phyloP scores from a whole-genome alignment of 495 filamentous ascomycete genomes.

The Pseudotulostoma volvatum region DNA sequence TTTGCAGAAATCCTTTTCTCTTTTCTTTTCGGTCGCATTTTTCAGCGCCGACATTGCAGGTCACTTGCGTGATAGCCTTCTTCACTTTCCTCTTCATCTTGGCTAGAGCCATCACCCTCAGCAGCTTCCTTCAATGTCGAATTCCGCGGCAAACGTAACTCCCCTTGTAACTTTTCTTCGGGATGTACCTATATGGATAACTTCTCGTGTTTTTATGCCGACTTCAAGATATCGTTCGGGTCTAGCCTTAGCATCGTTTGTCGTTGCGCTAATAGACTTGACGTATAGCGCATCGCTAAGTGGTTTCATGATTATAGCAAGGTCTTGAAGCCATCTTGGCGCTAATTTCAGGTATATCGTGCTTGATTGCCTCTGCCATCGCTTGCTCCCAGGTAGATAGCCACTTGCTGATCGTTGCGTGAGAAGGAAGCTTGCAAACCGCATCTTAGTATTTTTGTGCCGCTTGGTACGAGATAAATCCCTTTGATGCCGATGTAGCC shows the following conservation, averaged over 20 bases:
- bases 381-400: not conserved
- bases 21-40: not conserved
- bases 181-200: not conserved
- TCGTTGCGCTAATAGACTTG: not conserved
- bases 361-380: not conserved
- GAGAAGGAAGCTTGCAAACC: not conserved
- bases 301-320: not conserved
- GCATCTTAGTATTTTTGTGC: not conserved
- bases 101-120: too few species aligned
- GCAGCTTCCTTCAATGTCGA: not conserved
- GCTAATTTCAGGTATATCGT: not conserved
- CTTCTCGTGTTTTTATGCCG: not conserved
- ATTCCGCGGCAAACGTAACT: not conserved
- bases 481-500: not conserved
- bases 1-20: not conserved
- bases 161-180: not conserved
- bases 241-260: not conserved
- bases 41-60: not conserved
- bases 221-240: not conserved
- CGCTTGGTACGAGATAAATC: not conserved
- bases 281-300: not conserved
- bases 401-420: not conserved
- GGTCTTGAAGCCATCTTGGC: not conserved
- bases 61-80: not conserved
- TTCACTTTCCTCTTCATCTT: not conserved